Evolutionary conservation across 345 rosid species (phyloP).

Genomic region (Eucalyptus grandis): DNA sequence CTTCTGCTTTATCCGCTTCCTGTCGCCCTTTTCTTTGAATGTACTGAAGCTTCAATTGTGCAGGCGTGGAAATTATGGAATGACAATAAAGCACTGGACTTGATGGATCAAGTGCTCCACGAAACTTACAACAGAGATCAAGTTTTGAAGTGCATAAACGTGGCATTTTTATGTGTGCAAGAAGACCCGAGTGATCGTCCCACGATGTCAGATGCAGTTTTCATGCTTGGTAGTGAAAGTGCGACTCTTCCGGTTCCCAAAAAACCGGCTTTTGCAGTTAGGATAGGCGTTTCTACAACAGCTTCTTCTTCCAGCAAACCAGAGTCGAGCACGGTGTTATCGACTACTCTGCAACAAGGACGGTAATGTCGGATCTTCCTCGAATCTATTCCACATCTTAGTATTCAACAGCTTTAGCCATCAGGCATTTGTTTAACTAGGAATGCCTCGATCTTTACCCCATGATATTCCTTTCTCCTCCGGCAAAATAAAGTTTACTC

Average conservation of each 20-base stretch:
- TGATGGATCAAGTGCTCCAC: conserved; percentile 19
- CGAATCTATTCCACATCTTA: neutral
- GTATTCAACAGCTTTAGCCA: neutral
- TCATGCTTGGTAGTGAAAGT: conserved; percentile 33
- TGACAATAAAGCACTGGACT: conserved; percentile 12
- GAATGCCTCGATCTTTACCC: neutral
- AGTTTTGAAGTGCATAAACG: conserved; percentile 23
- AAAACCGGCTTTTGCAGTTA: conserved; percentile 29
- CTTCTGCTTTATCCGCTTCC: neutral
- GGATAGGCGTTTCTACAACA: conserved; percentile 17
- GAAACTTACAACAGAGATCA: conserved; percentile 5
- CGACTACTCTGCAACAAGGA: neutral
- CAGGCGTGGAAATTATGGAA: conserved; percentile 51
- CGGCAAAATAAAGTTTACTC: neutral
- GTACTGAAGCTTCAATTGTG: neutral
- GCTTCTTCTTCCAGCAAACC: conserved; percentile 36
- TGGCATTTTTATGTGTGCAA: conserved; percentile 51
- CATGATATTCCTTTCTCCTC: neutral
- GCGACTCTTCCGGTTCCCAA: conserved; percentile 31
- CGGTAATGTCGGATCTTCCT: neutral
- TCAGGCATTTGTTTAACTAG: neutral
- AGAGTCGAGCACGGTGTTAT: neutral
- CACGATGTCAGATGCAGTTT: conserved; percentile 30
- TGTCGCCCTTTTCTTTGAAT: neutral
- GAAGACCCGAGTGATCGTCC: conserved; percentile 48